These are phyloP conservation scores for carrot (Daucus carota) DNA, from an alignment of 129 eudicot species.

Conservation along the genomic window DH1_v3.0 NC_030383.2:2472501-2473000, in stretches of 20 bases:
- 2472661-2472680: too few species aligned
- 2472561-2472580: slow-evolving; percentile 66
- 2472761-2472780: slow-evolving; percentile 62
- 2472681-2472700: too few species aligned
- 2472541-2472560: slow-evolving; percentile 97
- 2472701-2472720: not conserved
- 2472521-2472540: slow-evolving; percentile 88
- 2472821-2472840: not conserved
- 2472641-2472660: not conserved
- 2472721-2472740: not conserved
- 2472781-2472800: slow-evolving; percentile 80
- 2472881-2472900: slow-evolving; percentile 24
- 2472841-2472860: not conserved
- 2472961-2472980: slow-evolving; percentile 59
- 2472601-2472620: slow-evolving; percentile 86
- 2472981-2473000: slow-evolving; percentile 34
- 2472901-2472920: slow-evolving; percentile 97
- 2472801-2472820: slow-evolving; percentile 12
- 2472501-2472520: slow-evolving; percentile 90
- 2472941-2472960: slow-evolving; percentile 65
- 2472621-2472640: slow-evolving; percentile 51
- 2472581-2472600: slow-evolving; percentile 58
- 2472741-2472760: not conserved
- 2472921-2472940: slow-evolving; percentile 91
- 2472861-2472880: not conserved